Evolutionary conservation across 441 rosid genomes (phyloP).

Genomic region (Euphorbia schlechtendalii): DNA sequence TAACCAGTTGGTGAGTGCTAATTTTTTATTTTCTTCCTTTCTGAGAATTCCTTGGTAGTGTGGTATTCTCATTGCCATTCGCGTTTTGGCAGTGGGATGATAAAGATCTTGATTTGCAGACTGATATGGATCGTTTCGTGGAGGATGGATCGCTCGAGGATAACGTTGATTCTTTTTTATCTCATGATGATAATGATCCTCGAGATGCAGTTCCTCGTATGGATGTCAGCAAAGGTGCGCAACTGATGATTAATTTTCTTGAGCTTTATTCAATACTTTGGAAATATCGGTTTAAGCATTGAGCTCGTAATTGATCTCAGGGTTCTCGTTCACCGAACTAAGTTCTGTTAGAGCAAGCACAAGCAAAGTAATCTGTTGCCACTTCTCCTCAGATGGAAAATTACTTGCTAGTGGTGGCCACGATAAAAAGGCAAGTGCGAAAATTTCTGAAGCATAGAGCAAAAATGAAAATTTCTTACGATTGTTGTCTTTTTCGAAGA

Average conservation of each 20-base stretch:
- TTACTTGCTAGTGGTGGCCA: conserved; percentile 86
- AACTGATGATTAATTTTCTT: too few species aligned
- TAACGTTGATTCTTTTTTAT: conserved; percentile 72
- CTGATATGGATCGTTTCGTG: conserved; percentile 77
- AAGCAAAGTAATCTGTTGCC: conserved; percentile 69
- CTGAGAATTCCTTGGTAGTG: conserved; percentile 26
- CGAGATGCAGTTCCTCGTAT: conserved; percentile 51
- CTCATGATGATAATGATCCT: conserved; percentile 65
- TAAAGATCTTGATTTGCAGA: conserved; percentile 68
- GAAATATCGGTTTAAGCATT: too few species aligned
- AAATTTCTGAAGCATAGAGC: background rate
- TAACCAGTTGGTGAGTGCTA: conserved; percentile 67
- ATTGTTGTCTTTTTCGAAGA: background rate
- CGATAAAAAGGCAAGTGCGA: conserved; percentile 65
- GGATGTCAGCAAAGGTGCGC: conserved; percentile 70
- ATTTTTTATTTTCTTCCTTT: conserved; percentile 7
- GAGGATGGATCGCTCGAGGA: conserved; percentile 83
- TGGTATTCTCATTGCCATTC: conserved; percentile 34
- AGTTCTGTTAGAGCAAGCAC: conserved; percentile 58
- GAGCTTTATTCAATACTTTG: too few species aligned
- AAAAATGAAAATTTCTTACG: background rate
- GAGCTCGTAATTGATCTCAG: conserved; percentile 31
- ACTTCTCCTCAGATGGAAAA: conserved; percentile 93
- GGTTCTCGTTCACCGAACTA: conserved; percentile 69
- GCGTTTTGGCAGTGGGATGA: conserved; percentile 51